A percentile compares a stretch with the other conserved stretches of the same genome.
Conservation (phyloP, 805 yeast genomes). For the Suhomyces pyralidae region DNA sequence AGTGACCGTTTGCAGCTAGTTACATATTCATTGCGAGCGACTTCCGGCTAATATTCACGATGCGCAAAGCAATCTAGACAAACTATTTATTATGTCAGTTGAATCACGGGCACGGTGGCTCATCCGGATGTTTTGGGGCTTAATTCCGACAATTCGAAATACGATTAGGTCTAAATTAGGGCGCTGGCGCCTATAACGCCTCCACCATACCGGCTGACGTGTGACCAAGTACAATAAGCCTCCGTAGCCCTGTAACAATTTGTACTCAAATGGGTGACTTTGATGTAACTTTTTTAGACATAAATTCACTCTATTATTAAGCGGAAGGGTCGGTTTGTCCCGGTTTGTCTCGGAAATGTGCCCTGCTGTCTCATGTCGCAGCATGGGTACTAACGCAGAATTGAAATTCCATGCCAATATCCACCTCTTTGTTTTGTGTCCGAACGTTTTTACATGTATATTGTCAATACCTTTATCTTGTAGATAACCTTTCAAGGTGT, state of each 20-base stretch:
- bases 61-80: conserved; percentile 1
- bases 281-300: background rate
- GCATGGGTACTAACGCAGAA: background rate
- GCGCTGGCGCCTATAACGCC: background rate
- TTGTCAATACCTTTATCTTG: background rate
- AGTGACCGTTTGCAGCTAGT: background rate
- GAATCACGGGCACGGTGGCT: background rate
- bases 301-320: background rate
- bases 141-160: background rate
- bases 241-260: background rate
- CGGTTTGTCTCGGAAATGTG: background rate
- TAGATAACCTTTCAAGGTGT: conserved; percentile 3
- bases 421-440: conserved; percentile 17
- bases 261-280: conserved; percentile 1
- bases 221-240: conserved; percentile 1
- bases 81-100: background rate
- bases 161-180: background rate
- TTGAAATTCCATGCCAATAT: conserved; percentile 17
- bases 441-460: conserved; percentile 4
- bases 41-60: background rate
- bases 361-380: background rate
- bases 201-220: conserved; percentile 1
- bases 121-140: background rate
- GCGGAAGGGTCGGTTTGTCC: background rate
- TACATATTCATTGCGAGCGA: background rate